These are phyloP conservation scores for Oryza nivara DNA, from an alignment of 176 grass and related monocot genomes.

Conservation along the genomic window DNA sequence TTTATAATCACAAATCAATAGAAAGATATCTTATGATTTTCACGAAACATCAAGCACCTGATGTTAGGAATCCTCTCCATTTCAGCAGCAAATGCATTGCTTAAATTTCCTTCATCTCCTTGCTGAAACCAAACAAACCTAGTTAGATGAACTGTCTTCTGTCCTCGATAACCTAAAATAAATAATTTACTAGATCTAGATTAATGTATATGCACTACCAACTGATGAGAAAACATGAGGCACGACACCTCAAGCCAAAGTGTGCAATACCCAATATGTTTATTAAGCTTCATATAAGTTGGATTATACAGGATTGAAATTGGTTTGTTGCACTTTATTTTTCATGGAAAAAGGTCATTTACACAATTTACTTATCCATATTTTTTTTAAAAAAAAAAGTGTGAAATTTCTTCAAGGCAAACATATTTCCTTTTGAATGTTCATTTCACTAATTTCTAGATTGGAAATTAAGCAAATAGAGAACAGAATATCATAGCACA, in stretches of 20 bases:
- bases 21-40: constrained; percentile 30
- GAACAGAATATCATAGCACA: constrained; percentile 1
- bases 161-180: neutral
- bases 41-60: constrained; percentile 59
- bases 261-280: neutral
- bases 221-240: neutral
- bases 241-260: constrained; percentile 10
- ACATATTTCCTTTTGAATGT: neutral
- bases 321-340: neutral
- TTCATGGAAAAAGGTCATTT: neutral
- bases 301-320: neutral
- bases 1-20: constrained; percentile 28
- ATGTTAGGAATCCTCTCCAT: constrained; percentile 69
- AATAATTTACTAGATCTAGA: constrained; percentile 15
- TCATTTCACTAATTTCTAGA: constrained; percentile 27
- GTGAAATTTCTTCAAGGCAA: neutral
- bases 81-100: constrained; percentile 78
- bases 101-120: constrained; percentile 91
- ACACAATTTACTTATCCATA: neutral
- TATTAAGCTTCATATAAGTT: constrained; percentile 9
- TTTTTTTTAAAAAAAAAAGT: constrained; percentile 5
- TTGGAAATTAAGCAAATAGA: constrained; percentile 31
- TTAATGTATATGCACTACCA: constrained; percentile 28
- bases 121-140: constrained; percentile 60
- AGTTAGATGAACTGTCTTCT: constrained; percentile 23